Conservation (phyloP, 2,329 filamentous ascomycete genomes). For the Xylaria sp. region DNA sequence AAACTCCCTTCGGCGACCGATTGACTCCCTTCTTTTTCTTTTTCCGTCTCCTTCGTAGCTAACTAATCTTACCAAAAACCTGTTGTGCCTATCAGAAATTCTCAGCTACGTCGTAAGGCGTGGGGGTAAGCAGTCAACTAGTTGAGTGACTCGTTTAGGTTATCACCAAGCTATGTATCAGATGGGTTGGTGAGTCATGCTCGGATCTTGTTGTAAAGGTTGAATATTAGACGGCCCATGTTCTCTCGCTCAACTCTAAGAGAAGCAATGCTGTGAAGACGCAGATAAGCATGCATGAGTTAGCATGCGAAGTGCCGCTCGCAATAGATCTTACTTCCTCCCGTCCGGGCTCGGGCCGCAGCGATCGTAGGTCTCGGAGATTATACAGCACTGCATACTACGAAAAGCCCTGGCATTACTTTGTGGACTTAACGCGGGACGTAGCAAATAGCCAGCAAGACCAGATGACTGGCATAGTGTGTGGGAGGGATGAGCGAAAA, state of each 20-base stretch:
- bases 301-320: slow-evolving; percentile 1
- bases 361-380: slow-evolving; percentile 20
- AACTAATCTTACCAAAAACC: neutral
- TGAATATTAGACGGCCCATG: neutral
- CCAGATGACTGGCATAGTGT: neutral
- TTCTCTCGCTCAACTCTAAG: neutral
- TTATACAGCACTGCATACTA: slow-evolving; percentile 8
- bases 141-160: neutral
- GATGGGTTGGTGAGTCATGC: neutral
- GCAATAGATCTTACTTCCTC: neutral
- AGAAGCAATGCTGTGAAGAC: no score
- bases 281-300: neutral
- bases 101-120: neutral
- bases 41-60: neutral
- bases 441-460: slow-evolving; percentile 8
- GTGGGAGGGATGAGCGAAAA: no score
- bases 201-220: neutral
- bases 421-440: neutral
- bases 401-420: neutral
- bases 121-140: neutral
- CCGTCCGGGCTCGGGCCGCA: slow-evolving; percentile 5
- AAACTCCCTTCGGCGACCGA: neutral
- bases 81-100: no score
- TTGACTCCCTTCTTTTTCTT: neutral
- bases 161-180: neutral